Evolutionary conservation across 306 rosid genomes (phyloP), one percentile per base, ranked within the genome.

Genomic region (Citrullus amarus): DNA sequence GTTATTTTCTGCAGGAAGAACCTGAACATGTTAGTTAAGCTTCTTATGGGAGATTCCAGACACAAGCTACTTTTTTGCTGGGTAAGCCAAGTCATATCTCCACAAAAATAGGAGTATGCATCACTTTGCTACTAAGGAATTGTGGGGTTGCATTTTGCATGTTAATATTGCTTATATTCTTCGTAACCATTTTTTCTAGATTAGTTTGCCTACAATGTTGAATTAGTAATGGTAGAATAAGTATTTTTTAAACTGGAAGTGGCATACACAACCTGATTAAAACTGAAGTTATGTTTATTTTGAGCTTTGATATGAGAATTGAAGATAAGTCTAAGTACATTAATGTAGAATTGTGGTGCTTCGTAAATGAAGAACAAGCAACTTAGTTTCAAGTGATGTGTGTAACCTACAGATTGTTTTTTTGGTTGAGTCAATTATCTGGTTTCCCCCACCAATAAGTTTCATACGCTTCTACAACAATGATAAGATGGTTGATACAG

Each of bases 31-130:
- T 83, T 83, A 25, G 58, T 92, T 28, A 63, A 79, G 43, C 78
- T 82, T 88, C 91, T 95, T 66, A 76, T 90, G 86, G 83, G 87
- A 75, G 75, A 79, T 70, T 88, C 85, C 79, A 87, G 81, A 79
- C 73, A 80, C 81, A 88, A 88, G 78, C 84, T 96, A 81, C 86
- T 88, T 78, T 92, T 96, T 85, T 83, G 91, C 79, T 96, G 99
- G 99, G 98, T 96, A 95, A 84, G 54, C 12, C 79, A 58, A 43
- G 71, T 44, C 44, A 15, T 22, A 48, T 43, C 17, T 77, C n/a
- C 13, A 20, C 46, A 51, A 53, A 17, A 74, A 20, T 74, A 74
- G 78, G 46, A 74, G 30, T 53, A 51, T 53, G 9, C 78, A 17
- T 74, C 50, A n/a, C 63, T 17, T 74, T 34, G 32, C 78, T 17